phyloP scores from a whole-genome alignment of 1,284 basidiomycete species.

The Mycena citricolor region DNA sequence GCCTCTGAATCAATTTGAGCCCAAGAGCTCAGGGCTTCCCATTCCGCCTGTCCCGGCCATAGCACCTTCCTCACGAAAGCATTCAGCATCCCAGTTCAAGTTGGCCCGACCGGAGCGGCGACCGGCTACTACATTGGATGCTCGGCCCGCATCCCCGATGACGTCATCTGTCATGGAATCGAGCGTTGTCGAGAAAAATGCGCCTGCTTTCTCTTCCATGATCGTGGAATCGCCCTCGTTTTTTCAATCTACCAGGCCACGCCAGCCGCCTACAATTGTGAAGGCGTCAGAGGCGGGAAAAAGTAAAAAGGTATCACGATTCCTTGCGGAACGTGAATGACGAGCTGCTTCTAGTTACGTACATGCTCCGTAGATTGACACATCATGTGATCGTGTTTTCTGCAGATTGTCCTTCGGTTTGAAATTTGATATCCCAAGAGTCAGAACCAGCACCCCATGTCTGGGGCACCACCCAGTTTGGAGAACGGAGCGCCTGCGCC shows the following conservation, averaged over 20 bases:
- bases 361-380: no score
- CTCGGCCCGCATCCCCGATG: slow-evolving; percentile 30
- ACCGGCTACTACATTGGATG: slow-evolving; percentile 10
- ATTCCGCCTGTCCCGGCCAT: no score
- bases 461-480: no score
- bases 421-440: no score
- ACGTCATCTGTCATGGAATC: slow-evolving; percentile 21
- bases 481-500: no score
- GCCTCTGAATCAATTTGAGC: background rate
- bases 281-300: slow-evolving; percentile 29
- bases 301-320: slow-evolving; percentile 45
- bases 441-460: no score
- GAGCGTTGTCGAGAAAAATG: slow-evolving; percentile 14
- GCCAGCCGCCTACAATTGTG: slow-evolving; percentile 42
- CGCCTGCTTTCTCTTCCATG: slow-evolving; percentile 25
- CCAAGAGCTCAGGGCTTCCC: background rate
- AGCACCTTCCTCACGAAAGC: slow-evolving; percentile 14
- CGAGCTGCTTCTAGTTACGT: no score
- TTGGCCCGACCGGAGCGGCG: slow-evolving; percentile 25
- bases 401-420: no score
- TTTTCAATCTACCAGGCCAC: slow-evolving; percentile 29
- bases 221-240: slow-evolving; percentile 40
- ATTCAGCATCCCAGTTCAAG: slow-evolving; percentile 39
- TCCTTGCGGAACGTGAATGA: slow-evolving; percentile 49
- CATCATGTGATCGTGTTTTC: no score